Evolutionary conservation across 352 stramenopile genomes (phyloP), one percentile per base, ranked within the genome.

Genomic region (Lagenidium sp.): DNA sequence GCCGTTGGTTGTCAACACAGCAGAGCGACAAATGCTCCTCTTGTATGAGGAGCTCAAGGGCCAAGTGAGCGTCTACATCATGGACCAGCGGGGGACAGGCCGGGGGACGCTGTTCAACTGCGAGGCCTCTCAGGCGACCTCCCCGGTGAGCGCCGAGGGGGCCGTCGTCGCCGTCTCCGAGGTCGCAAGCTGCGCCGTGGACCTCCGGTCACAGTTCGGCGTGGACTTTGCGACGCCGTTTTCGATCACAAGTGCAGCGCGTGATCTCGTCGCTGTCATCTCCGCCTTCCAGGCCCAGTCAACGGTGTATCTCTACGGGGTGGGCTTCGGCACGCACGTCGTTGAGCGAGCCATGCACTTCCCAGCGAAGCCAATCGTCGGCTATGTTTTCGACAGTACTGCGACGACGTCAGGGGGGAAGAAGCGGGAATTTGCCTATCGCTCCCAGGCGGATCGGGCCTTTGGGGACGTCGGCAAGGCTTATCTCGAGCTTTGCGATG

Each of bases 341-440:
- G 64, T 77, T 7, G 69, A 88, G 53, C 55, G 77, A 3, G 42
- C 81, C n/a, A 64, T 85, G 57, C 69, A 83, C 43, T 69, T 78
- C 3, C 49, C 41, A 10, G 50, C 72, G 15, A 53, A 61, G 2
- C 53, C 79, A 31, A 57, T 87, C 40, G 43, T 61, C 6, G 74
- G 78, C 3, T 86, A 81, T 36, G 61, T 82, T 11, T 30, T 90
- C 2, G 77, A 90, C 37, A 77, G 74, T 37, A 54, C 50, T 6
- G 37, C 68, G 10, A 63, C 65, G 12, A 64, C 62, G 1, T 66
- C 63, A 0, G 62, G 64, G 1, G 50, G 34, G 12, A 51, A 36
- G 13, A 40, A 41, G 20, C 49, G 47, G 10, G 31, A 45, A 29
- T 60, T 60, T 32, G 41, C 53, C 12, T 60, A 46, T 28, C 35